phyloP scores from a whole-genome alignment of 345 rosid genomes.

The Salix caprea region DNA sequence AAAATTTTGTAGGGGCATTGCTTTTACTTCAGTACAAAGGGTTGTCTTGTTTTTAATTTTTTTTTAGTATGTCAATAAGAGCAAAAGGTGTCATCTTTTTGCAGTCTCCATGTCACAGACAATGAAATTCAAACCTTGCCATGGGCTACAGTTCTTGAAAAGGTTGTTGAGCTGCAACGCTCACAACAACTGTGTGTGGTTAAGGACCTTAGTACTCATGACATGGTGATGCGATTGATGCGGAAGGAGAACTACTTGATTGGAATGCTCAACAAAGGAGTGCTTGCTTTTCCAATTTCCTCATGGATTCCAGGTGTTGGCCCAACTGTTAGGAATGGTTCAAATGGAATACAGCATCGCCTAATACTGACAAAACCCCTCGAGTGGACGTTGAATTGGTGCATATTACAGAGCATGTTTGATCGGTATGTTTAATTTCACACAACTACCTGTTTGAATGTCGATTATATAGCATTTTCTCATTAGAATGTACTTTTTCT shows the following conservation, averaged over 20 bases:
- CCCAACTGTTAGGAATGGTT: slow-evolving; percentile 56
- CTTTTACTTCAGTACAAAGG: slow-evolving; percentile 2
- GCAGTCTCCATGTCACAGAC: slow-evolving; percentile 91
- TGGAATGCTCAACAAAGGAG: slow-evolving; percentile 95
- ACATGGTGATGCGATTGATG: slow-evolving; percentile 91
- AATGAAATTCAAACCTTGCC: slow-evolving; percentile 88
- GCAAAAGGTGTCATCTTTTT: slow-evolving; percentile 18
- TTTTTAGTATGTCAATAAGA: not conserved
- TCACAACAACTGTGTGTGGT: slow-evolving; percentile 82
- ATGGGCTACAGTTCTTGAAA: slow-evolving; percentile 89
- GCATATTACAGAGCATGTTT: slow-evolving; percentile 98
- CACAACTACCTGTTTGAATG: slow-evolving; percentile 3
- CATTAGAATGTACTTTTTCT: slow-evolving; percentile 26
- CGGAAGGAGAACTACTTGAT: slow-evolving; percentile 97
- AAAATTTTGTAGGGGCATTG: not conserved
- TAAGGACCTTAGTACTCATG: slow-evolving; percentile 97
- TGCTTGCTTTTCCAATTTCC: slow-evolving; percentile 82
- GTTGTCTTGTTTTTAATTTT: not conserved
- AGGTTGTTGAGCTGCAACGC: slow-evolving; percentile 78
- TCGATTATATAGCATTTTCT: slow-evolving; percentile 19
- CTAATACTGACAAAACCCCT: slow-evolving; percentile 84
- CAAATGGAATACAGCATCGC: slow-evolving; percentile 49
- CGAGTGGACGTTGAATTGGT: slow-evolving; percentile 98
- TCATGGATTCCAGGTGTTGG: slow-evolving; percentile 95
- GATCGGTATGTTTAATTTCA: slow-evolving; percentile 56